These are phyloP conservation scores for Emergomyces africanus DNA, from an alignment of 2,329 filamentous ascomycete genomes.

Conservation along the genomic window DNA sequence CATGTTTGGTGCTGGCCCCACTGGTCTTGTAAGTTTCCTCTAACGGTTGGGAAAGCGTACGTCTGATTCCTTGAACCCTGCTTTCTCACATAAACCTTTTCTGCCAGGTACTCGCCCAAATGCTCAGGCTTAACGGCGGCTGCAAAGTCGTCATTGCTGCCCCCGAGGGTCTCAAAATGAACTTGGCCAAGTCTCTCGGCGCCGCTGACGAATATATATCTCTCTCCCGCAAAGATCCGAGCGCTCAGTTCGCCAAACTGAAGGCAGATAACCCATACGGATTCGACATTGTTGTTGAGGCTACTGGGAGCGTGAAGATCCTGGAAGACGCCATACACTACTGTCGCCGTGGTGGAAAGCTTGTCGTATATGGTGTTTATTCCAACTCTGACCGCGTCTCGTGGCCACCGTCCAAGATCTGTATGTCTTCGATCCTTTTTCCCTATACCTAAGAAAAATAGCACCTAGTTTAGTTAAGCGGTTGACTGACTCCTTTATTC, in stretches of 20 bases:
- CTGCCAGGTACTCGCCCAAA: slow-evolving; percentile 42
- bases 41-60: not conserved
- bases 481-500: slow-evolving; percentile 7
- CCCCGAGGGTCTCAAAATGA: slow-evolving; percentile 56
- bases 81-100: not conserved
- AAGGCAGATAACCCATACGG: slow-evolving; percentile 56
- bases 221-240: slow-evolving; percentile 38
- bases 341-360: slow-evolving; percentile 56
- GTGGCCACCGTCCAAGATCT: slow-evolving; percentile 62
- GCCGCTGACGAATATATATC: slow-evolving; percentile 38
- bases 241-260: slow-evolving; percentile 48
- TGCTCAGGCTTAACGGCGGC: slow-evolving; percentile 52
- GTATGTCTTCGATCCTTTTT: slow-evolving; percentile 30
- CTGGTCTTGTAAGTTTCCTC: slow-evolving; percentile 37
- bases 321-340: slow-evolving; percentile 60
- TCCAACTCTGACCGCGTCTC: slow-evolving; percentile 47
- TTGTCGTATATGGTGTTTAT: slow-evolving; percentile 63
- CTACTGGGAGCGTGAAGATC: slow-evolving; percentile 55
- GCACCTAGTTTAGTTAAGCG: not conserved
- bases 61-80: not conserved
- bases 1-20: slow-evolving; percentile 56
- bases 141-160: slow-evolving; percentile 59
- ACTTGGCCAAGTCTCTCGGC: slow-evolving; percentile 43
- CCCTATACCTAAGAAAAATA: not conserved
- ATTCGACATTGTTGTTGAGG: slow-evolving; percentile 61